phyloP scores from a whole-genome alignment of 148 eudicot genomes.

The Diospyros kaki region DNA sequence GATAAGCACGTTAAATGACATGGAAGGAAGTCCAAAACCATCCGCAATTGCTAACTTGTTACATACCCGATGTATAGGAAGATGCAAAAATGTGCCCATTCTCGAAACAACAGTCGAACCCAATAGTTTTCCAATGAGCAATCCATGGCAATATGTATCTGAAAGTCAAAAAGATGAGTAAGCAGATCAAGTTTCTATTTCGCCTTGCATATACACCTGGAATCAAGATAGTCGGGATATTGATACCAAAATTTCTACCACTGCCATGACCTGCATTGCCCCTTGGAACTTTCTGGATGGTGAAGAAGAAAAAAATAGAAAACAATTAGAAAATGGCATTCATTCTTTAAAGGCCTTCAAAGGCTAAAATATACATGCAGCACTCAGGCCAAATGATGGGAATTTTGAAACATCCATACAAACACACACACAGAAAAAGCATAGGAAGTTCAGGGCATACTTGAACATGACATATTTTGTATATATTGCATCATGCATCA shows the following conservation, averaged over 20 bases:
- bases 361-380: neutral
- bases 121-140: slow-evolving; percentile 68
- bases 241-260: slow-evolving; percentile 72
- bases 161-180: slow-evolving; percentile 20
- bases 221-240: neutral
- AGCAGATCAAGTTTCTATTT: neutral
- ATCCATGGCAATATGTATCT: slow-evolving; percentile 74
- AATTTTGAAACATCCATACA: neutral
- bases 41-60: neutral
- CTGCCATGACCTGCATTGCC: slow-evolving; percentile 76
- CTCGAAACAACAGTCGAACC: slow-evolving; percentile 77
- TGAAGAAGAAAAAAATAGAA: slow-evolving; percentile 7
- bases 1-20: neutral
- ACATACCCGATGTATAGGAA: slow-evolving; percentile 82
- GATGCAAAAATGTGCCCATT: slow-evolving; percentile 85
- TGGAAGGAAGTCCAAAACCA: neutral
- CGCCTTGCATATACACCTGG: neutral
- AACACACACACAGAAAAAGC: slow-evolving; percentile 1
- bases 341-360: neutral
- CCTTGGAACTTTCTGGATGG: slow-evolving; percentile 71
- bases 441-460: slow-evolving; percentile 33
- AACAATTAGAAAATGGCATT: neutral
- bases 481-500: slow-evolving; percentile 72
- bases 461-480: slow-evolving; percentile 84
- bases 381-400: neutral